Conservation (phyloP, 106 monocot genomes). For the Posidonia australis region DNA sequence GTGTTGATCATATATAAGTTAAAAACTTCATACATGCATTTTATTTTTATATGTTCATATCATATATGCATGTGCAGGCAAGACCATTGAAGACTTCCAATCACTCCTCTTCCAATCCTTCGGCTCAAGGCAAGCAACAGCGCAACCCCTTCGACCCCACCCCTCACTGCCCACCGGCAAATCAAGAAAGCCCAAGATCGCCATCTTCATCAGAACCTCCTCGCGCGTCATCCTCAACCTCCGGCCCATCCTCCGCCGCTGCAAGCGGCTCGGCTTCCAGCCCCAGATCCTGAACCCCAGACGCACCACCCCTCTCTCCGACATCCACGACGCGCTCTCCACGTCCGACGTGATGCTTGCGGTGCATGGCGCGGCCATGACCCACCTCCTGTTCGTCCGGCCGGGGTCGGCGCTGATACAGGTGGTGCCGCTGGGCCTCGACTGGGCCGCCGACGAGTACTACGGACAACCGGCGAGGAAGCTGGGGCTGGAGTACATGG, state of each 20-base stretch:
- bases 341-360: constrained; percentile 61
- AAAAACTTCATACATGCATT: neutral
- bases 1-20: too few species aligned
- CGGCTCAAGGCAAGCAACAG: neutral
- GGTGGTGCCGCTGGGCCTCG: constrained; percentile 70
- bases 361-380: constrained; percentile 85
- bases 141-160: neutral
- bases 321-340: constrained; percentile 31
- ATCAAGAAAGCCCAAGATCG: constrained; percentile 26
- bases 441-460: constrained; percentile 72
- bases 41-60: too few species aligned
- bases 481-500: constrained; percentile 55
- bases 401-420: constrained; percentile 53
- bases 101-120: constrained; percentile 32
- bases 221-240: constrained; percentile 55
- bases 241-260: constrained; percentile 16
- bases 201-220: constrained; percentile 35
- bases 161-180: neutral
- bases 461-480: constrained; percentile 62
- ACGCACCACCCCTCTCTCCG: constrained; percentile 31
- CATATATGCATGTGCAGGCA: constrained; percentile 29
- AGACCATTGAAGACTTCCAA: constrained; percentile 53
- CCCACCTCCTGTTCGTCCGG: constrained; percentile 73
- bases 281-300: constrained; percentile 35
- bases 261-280: constrained; percentile 37